Conservation (phyloP, 2,329 filamentous ascomycete genomes). For the Aquanectria penicillioides region DNA sequence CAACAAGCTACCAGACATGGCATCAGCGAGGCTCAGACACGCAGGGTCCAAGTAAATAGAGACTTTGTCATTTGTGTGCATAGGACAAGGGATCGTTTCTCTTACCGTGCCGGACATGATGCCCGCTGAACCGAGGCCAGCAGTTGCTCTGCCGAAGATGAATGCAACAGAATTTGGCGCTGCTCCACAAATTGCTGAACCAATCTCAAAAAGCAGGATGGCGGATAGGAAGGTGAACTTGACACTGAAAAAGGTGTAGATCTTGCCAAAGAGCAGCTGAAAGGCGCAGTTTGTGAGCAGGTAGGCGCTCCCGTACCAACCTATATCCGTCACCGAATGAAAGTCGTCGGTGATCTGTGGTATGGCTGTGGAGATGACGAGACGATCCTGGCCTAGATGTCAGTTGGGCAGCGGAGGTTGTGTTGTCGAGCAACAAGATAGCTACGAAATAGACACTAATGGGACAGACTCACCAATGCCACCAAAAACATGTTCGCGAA, state of each 20-base stretch:
- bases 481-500: constrained; percentile 17
- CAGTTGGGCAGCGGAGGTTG: background rate
- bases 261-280: constrained; percentile 46
- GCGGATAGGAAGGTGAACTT: no score
- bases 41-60: constrained; percentile 41
- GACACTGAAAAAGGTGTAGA: no score
- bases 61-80: no score
- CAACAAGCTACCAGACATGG: constrained; percentile 16
- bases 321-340: constrained; percentile 40
- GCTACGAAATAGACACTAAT: no score
- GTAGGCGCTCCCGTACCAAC: constrained; percentile 48
- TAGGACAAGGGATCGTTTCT: background rate
- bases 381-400: constrained; percentile 43
- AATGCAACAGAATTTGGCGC: constrained; percentile 54
- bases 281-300: constrained; percentile 52
- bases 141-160: constrained; percentile 61
- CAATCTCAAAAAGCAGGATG: constrained; percentile 1
- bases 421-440: no score
- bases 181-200: constrained; percentile 36
- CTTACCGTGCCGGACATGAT: constrained; percentile 58
- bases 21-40: no score
- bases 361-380: constrained; percentile 50
- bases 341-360: constrained; percentile 47
- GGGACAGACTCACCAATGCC: constrained; percentile 3
- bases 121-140: constrained; percentile 61